Base-by-base conservation (phyloP, 2,329 filamentous ascomycete species). In the Microdochium bolleyi region DNA sequence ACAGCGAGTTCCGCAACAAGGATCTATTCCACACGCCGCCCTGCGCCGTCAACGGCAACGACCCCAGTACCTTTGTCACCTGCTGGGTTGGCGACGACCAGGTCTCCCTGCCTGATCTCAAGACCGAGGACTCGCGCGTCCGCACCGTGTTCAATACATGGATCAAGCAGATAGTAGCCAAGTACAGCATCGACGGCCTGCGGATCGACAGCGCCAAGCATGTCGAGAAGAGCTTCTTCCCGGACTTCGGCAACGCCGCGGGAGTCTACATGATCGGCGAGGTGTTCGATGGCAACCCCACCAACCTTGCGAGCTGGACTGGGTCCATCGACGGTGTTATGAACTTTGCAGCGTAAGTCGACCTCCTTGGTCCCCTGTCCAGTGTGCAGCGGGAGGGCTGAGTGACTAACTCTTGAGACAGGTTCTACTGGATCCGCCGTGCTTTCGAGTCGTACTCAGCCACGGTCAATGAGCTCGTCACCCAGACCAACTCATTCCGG, bases 101-200 rank as follows among this genome's bases (percentile, higher is more conserved):
- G 2, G 72, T 77, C 13, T 62, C 73, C 9, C 67, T 78, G 24
- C 70, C 72, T 1, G 75, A 78, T 57, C 62, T 78, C 14, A 66
- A 70, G 24, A 77, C 74, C 4, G 72, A 76, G 49, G 65, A 71
- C 44, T 52, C 63, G 1, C 63, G 64, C 14, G 73, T 82, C 2
- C 66, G 70, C 34, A 60, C 59, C 19, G 69, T 70, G 0, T 79
- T 71, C 62, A 70, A 75, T 41, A 59, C 63, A 11, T 82, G 78
- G 79, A 72, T 81, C 55, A 57, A 55, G 10, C 60, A 67, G 7
- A 58, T 80, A 2, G 70, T 80, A 5, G 64, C 70, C 2, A 74
- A 74, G n/a, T 82, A 80, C 58, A 72, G 70, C 16, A 77, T 81
- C 65, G 75, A 75, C 62, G 73, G 74, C 5, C 64, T 76, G n/a